Base-by-base conservation (phyloP, 139 green algal species). In the Nannochloris sp. region DNA sequence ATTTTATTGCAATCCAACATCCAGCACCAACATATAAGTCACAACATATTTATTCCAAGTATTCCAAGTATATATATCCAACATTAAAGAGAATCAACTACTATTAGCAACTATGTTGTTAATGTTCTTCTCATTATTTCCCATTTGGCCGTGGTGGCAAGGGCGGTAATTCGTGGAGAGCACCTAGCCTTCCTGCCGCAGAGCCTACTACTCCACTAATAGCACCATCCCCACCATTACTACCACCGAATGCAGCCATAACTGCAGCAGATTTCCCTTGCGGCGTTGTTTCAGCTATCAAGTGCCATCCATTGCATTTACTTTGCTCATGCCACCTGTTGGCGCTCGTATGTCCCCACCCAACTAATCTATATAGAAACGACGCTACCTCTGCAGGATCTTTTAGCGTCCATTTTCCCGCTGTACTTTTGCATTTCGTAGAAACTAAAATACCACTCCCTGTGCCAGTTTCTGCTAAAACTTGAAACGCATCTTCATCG, bases 401-500 rank as follows among this genome's bases (percentile, higher is more conserved):
- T 15, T 64, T 64, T 46, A 96, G 64, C 31, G 80, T 87, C 79
- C 80, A 96, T 4, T 44, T 38, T 10, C 83, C 90, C 6, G 72
- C 68, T 6, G 90, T 96, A 4, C 76, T 67, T 80, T 95, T 95
- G 6, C 74, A 67, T 58, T 87, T 87, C 39, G 68, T 84, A 59
- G 77, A 85, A 33, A 97, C 91, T 1, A 97, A 74, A 35, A 97
- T 82, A 61, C 90, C 90, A 10, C 80, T 85, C 30, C 70, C 74
- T 32, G 65, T 34, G 9, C 25, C 25, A 10, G 61, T 70, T 23
- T 70, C 34, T 0, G 55, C 27, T 25, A 85, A 76, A 59, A 74
- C 80, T 25, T 56, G 66, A 77, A 99, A 99, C 4, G 93, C 93
- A 65, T 99, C 93, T 74, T 99, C 93, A 72, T 99, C 93, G 13